Base-by-base conservation (phyloP, 495 filamentous ascomycete species). In the Entonaema liquescens region DNA sequence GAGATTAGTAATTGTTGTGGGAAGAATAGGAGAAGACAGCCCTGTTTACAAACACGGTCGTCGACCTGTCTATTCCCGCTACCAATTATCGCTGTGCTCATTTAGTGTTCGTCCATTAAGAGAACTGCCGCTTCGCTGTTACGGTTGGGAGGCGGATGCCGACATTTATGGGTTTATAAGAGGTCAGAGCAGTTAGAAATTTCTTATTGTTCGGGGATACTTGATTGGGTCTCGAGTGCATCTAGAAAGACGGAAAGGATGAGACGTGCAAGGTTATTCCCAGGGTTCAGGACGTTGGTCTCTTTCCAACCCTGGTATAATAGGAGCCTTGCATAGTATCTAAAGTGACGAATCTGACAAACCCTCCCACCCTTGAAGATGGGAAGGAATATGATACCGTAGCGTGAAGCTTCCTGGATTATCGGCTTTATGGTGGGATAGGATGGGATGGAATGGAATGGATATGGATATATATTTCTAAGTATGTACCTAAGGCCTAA, bases 101-200 rank as follows among this genome's bases (percentile, higher is more conserved):
- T 71, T 25, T 53, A 56, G 25, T 58, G n/a, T 21, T 21, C 23
- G 26, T 62, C 62, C 68, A 71, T 50, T 71, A 42, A 58, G 62
- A 58, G 40, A 66, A 66, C 38, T 71, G 52, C 68, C 68, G 68
- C 36, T 17, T 65, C 36, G 54, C 49, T 31, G 36, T 29, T 47
- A 61, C n/a, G 33, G 44, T 47, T 29, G 11, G 19, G 19, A 26
- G 11, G 52, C 52, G 26, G 33, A n/a, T 15, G 44, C 38, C 50
- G 17, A 50, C 57, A 12, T 59, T 44, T 38, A 35, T 25, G 23
- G 21, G 17, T 38, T 55, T 57, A 42, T 8, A 44, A 25, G 47
- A 56, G 36, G 52, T 33, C 23, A 60, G 47, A 40, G 49, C 21
- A 31, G 25, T 38, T 47, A 28, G 47, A 19, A 15, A 13, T 26